Base-by-base conservation (phyloP, 2,329 filamentous ascomycete species). In the Xylogone sp. region DNA sequence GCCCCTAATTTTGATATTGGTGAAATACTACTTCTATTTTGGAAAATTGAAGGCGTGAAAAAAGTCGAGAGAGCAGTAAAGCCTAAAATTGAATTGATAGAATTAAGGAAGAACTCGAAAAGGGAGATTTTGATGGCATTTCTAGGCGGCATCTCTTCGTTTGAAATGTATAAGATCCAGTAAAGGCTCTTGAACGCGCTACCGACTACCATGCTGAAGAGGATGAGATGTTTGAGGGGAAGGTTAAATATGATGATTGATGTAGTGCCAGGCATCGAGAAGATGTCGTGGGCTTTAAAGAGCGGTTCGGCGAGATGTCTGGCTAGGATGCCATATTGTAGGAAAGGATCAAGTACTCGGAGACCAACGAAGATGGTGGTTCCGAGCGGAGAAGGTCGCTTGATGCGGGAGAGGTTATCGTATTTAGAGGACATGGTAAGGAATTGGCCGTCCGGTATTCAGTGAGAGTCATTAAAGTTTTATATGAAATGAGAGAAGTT, bases 101-200 rank as follows among this genome's bases (percentile, higher is more conserved):
- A 71, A 68, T 85, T 85, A 61, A 76, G 62, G 9, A 78, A 31
- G 0, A 73, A 72, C 64, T 86, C 86, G 70, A 78, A 81, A 2
- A 64, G 47, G 13, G 69, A 67, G 13, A 86, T 71, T 2, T 65
- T 52, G 0, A 73, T 42, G 0, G 79, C 79, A 2, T 67, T 63
- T 0, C 44, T 20, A 0, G 73, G 66, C 1, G 69, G 68, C 66
- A 84, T 77, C 12, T 75, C 71, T 56, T 84, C 79, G 45, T 73
- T 66, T 18, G 71, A 74, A 2, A 81, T 63, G 21, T 57, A 59
- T 1, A 70, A 60, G 13, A 77, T 66, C 76, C 78, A 81, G 65
- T 77, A 76, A 59, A 77, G 75, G 53, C 85, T 81, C 68, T 84
- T 84, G 22, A 76, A 52, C 21, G 73, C 69, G 39, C 71, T 73